Percentiles rank a stretch among this genome's conserved stretches.
Conservation (phyloP, 1,284 basidiomycete species). For the Fomitopsis palustris region DNA sequence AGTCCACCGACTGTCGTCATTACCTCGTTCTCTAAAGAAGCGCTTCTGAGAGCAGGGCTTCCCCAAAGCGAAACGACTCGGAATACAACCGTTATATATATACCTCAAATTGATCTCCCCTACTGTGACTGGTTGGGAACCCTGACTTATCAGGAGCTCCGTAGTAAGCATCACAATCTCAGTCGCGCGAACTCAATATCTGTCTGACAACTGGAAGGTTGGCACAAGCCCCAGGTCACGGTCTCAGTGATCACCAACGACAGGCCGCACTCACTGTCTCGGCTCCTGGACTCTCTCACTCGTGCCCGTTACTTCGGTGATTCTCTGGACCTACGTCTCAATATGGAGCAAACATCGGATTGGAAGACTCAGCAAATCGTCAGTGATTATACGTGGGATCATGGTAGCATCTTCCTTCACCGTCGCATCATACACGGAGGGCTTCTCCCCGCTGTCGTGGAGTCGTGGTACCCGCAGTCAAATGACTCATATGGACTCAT, state of each 20-base stretch:
- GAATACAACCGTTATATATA: slow-evolving; percentile 21
- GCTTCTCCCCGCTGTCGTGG: slow-evolving; percentile 75
- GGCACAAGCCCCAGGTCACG: slow-evolving; percentile 66
- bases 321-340: slow-evolving; percentile 55
- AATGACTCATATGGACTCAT: slow-evolving; percentile 75
- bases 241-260: slow-evolving; percentile 75
- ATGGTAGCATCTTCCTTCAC: slow-evolving; percentile 57
- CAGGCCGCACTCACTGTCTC: slow-evolving; percentile 64
- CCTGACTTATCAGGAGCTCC: slow-evolving; percentile 51
- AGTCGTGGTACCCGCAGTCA: slow-evolving; percentile 79
- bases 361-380: slow-evolving; percentile 51
- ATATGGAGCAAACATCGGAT: slow-evolving; percentile 75
- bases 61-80: neutral
- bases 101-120: slow-evolving; percentile 50
- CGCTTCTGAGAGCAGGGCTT: neutral
- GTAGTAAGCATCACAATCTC: slow-evolving; percentile 35
- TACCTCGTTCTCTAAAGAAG: slow-evolving; percentile 23
- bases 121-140: slow-evolving; percentile 65
- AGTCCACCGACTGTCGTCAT: slow-evolving; percentile 29
- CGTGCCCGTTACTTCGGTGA: slow-evolving; percentile 68
- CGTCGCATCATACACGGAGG: slow-evolving; percentile 75
- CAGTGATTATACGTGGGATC: slow-evolving; percentile 52
- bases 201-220: slow-evolving; percentile 44
- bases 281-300: slow-evolving; percentile 63
- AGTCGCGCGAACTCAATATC: neutral